Evolutionary conservation across 2,329 filamentous ascomycete genomes (phyloP).

Genomic region (Pseudogymnoascus sp.): DNA sequence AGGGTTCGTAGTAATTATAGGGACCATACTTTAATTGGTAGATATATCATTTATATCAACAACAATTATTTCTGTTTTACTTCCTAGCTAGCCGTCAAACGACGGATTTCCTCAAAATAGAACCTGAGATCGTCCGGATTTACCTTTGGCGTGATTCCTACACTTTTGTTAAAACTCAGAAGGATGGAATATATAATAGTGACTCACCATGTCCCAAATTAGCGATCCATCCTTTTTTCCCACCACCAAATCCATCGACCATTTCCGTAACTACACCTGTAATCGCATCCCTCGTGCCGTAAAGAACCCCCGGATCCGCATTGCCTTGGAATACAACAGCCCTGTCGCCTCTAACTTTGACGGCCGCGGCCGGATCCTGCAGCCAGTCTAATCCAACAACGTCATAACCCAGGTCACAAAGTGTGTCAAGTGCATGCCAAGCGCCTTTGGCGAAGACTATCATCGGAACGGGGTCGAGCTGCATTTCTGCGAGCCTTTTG

Average conservation of each 20-base stretch:
- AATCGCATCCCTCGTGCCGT: slow-evolving; percentile 74
- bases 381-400: slow-evolving; percentile 94
- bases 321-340: slow-evolving; percentile 81
- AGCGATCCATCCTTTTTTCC: slow-evolving; percentile 89
- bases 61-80: neutral
- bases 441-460: slow-evolving; percentile 97
- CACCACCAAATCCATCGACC: slow-evolving; percentile 72
- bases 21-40: neutral
- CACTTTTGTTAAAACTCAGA: slow-evolving; percentile 19
- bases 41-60: neutral
- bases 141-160: slow-evolving; percentile 88
- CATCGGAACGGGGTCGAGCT: slow-evolving; percentile 80
- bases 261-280: slow-evolving; percentile 75
- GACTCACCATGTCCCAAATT: slow-evolving; percentile 85
- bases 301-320: slow-evolving; percentile 86
- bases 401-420: slow-evolving; percentile 84
- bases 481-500: slow-evolving; percentile 60
- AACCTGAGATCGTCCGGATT: slow-evolving; percentile 89
- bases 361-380: slow-evolving; percentile 77
- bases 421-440: slow-evolving; percentile 84
- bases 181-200: slow-evolving; percentile 6
- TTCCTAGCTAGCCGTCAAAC: slow-evolving; percentile 41
- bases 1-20: neutral
- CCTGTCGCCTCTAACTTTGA: slow-evolving; percentile 67
- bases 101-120: slow-evolving; percentile 87